Evolutionary conservation across 2,329 filamentous ascomycete genomes (phyloP).

Genomic region (Neoscytalidium dimidiatum): DNA sequence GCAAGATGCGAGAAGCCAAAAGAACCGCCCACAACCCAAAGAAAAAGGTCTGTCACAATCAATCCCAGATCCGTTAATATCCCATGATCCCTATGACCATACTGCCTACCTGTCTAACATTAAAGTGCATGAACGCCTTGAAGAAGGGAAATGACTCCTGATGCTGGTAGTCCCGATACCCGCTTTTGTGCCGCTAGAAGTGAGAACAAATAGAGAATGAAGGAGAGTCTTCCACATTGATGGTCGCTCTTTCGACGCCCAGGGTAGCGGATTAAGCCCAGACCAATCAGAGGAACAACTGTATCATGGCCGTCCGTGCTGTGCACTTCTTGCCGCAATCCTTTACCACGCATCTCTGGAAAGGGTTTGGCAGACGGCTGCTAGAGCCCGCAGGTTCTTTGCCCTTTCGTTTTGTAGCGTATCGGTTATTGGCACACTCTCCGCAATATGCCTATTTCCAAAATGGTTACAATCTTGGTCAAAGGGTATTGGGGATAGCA

Average conservation of each 20-base stretch:
- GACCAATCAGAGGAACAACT: slow-evolving; percentile 39
- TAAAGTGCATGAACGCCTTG: not conserved
- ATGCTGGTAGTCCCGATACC: not conserved
- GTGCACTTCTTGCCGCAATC: slow-evolving; percentile 43
- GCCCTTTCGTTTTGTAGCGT: slow-evolving; percentile 37
- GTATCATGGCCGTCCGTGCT: slow-evolving; percentile 39
- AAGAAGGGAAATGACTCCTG: not conserved
- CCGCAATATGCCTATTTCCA: slow-evolving; percentile 54
- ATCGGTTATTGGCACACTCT: slow-evolving; percentile 48
- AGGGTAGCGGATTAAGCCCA: not conserved
- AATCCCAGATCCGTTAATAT: not conserved
- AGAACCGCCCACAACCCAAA: not conserved
- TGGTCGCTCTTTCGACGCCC: not conserved
- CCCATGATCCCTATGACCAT: not conserved
- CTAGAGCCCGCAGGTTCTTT: slow-evolving; percentile 33
- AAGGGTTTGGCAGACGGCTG: slow-evolving; percentile 33
- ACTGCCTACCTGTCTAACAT: not conserved
- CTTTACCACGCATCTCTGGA: slow-evolving; percentile 49
- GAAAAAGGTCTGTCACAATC: not conserved
- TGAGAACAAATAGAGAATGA: not conserved
- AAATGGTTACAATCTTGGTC: too few relatives aligned
- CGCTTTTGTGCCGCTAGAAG: slow-evolving; percentile 2
- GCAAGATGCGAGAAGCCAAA: not conserved
- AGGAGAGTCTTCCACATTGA: not conserved
- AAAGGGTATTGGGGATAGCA: not conserved